A percentile compares a stretch with the other conserved stretches of the same genome.
These are phyloP conservation scores for Solanum chacoense DNA, from an alignment of 305 asterid genomes.

Conservation along the genomic window DNA sequence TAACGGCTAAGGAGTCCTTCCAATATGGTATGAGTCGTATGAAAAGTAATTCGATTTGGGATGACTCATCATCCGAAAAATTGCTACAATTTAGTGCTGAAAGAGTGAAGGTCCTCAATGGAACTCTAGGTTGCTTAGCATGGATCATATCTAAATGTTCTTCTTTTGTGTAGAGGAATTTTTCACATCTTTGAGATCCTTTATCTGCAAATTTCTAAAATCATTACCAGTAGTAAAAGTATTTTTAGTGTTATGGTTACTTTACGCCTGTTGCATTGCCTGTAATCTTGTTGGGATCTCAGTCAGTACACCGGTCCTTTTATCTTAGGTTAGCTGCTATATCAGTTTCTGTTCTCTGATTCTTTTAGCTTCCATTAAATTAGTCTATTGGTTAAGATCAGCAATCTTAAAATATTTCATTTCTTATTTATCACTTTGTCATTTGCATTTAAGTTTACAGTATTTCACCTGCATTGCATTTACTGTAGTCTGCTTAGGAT, in stretches of 20 bases:
- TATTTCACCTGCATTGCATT: not conserved
- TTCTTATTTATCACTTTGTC: not conserved
- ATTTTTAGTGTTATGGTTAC: not conserved
- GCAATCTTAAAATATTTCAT: not conserved
- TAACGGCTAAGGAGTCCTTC: not conserved
- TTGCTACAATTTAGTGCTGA: not conserved
- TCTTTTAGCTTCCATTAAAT: not conserved
- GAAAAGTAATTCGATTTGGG: not conserved
- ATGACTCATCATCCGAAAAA: not conserved
- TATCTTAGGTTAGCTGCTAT: not conserved
- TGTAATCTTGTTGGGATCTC: not conserved
- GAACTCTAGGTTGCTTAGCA: not conserved
- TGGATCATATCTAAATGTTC: not conserved
- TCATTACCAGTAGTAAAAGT: not conserved
- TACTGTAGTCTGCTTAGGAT: not conserved
- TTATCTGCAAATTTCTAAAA: not conserved
- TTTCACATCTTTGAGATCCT: not conserved
- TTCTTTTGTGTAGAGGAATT: not conserved
- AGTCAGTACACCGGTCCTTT: not conserved
- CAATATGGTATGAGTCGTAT: not conserved
- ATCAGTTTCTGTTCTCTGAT: not conserved
- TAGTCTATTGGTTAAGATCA: not conserved
- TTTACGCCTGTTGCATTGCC: not conserved
- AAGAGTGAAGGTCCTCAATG: not conserved
- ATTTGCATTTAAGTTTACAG: not conserved